phyloP scores from a whole-genome alignment of 371 early-diverging fungal species.

The Mortierella sp. region DNA sequence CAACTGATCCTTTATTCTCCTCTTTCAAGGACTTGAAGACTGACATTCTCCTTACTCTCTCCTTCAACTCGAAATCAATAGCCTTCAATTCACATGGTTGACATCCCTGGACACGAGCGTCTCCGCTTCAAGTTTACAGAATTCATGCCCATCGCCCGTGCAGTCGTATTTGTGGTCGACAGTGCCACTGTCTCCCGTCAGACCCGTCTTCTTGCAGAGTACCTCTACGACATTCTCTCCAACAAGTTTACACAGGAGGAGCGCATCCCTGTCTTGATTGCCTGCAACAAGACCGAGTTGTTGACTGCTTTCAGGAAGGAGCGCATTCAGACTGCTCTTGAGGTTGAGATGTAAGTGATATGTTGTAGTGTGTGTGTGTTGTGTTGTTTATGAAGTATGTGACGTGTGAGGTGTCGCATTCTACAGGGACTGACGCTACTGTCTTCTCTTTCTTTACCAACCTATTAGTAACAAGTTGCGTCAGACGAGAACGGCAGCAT shows the following conservation, averaged over 20 bases:
- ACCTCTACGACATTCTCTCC: conserved; percentile 84
- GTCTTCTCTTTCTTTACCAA: background rate
- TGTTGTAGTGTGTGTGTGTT: background rate
- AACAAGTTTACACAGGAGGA: conserved; percentile 68
- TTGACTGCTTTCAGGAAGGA: conserved; percentile 76
- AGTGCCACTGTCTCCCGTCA: conserved; percentile 70
- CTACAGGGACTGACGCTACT: background rate
- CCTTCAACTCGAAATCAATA: conserved; percentile 2
- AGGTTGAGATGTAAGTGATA: conserved; percentile 80
- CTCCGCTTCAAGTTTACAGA: conserved; percentile 81
- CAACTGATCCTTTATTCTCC: background rate
- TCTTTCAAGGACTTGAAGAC: background rate
- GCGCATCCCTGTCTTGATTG: conserved; percentile 76
- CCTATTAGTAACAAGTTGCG: conserved; percentile 73
- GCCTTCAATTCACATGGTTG: conserved; percentile 76
- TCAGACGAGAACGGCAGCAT: conserved; percentile 76
- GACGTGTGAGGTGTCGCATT: background rate
- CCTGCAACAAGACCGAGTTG: conserved; percentile 90
- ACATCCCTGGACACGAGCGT: conserved; percentile 92
- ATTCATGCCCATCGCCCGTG: conserved; percentile 77
- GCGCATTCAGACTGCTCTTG: conserved; percentile 75
- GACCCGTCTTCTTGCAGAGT: conserved; percentile 73
- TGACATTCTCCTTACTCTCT: background rate
- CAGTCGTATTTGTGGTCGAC: conserved; percentile 87
- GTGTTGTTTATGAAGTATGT: background rate